A percentile compares a stretch with the other conserved stretches of the same genome.
Evolutionary conservation across 2,329 filamentous ascomycete species (phyloP).

Genomic region (Scedosporium boydii): DNA sequence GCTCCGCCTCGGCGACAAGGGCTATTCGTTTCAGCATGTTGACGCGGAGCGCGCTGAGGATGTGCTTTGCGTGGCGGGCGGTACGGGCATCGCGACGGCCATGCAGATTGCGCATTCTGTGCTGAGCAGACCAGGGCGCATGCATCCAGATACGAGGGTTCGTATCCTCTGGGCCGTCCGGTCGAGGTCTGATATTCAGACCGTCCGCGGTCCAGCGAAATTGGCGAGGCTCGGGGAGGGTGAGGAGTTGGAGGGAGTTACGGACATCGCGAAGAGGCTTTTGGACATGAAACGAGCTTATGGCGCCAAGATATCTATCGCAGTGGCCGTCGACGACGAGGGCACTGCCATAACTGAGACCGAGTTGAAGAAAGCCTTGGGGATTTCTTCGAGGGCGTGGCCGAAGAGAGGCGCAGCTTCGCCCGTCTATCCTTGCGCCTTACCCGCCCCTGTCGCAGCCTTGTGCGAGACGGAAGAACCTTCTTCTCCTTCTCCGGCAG

Average conservation of each 20-base stretch:
- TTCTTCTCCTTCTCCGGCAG: constrained; percentile 11
- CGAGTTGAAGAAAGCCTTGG: constrained; percentile 31
- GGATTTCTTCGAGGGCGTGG: constrained; percentile 1
- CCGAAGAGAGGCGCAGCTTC: not conserved
- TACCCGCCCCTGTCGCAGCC: not conserved
- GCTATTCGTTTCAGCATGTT: constrained; percentile 1
- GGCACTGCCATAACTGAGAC: constrained; percentile 50
- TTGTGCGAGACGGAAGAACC: constrained; percentile 10
- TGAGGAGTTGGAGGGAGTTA: constrained; percentile 19
- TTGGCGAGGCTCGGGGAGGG: constrained; percentile 9
- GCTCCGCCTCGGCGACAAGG: constrained; percentile 37
- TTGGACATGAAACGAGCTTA: constrained; percentile 49
- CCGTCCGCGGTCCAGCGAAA: constrained; percentile 1
- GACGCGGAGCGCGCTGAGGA: constrained; percentile 14
- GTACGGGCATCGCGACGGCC: constrained; percentile 85
- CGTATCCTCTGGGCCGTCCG: constrained; percentile 74
- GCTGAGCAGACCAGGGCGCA: constrained; percentile 22
- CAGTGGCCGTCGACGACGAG: constrained; percentile 79
- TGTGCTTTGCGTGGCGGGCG: constrained; percentile 80
- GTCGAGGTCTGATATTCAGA: constrained; percentile 44
- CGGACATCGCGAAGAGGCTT: constrained; percentile 52
- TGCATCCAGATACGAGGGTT: constrained; percentile 29
- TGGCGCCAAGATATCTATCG: constrained; percentile 49
- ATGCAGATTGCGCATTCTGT: constrained; percentile 67
- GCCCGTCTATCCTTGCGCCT: not conserved